Base-by-base conservation (phyloP, 345 rosid genomes). In the Citrus medica region DNA sequence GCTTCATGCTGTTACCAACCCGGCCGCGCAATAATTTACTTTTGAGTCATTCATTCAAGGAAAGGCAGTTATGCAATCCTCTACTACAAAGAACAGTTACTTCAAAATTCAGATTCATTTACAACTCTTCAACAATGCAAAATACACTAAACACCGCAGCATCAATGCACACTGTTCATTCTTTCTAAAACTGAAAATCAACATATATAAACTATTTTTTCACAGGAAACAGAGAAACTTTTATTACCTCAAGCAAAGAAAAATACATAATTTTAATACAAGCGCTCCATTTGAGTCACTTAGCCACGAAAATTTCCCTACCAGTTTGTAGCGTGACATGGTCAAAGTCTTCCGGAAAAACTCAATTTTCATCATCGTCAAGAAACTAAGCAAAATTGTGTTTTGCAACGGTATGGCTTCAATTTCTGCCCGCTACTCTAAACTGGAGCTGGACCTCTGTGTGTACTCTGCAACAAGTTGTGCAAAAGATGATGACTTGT, bases 391-490 rank as follows among this genome's bases (percentile, higher is more conserved):
- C 58, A 53, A 53, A 53, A 53, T 53, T 17, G 22, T 53, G 58
- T 53, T 53, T 17, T 17, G 6, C 58, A 53, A 16, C 5, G 22
- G 58, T 17, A 53, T 16, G 58, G 58, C 58, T 53, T 53, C 21
- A 19, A 5, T 53, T 1, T 17, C 58, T 53, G 21, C 14, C 73
- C 0, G 33, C 25, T 64, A 6, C 59, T 77, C 79, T 30, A 80
- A 79, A 67, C 84, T 84, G 61, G 90, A 85, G 60, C 81, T 87
- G 17, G 93, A 90, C 71, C 97, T 87, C 75, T 76, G 70, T 0
- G 86, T 84, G 85, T 90, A 93, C 82, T 94, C 95, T 0, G 90
- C 89, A 9, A 94, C 97, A 14, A 94, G 97, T 73, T 80, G 88
- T 17, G 96, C 76, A 78, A 94, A 94, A 22, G 95, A 87, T 8